A percentile compares a stretch with the other conserved stretches of the same genome.
Evolutionary conservation across 1,139 yeast genomes (phyloP).

Genomic region (Kodamaea ohmeri): DNA sequence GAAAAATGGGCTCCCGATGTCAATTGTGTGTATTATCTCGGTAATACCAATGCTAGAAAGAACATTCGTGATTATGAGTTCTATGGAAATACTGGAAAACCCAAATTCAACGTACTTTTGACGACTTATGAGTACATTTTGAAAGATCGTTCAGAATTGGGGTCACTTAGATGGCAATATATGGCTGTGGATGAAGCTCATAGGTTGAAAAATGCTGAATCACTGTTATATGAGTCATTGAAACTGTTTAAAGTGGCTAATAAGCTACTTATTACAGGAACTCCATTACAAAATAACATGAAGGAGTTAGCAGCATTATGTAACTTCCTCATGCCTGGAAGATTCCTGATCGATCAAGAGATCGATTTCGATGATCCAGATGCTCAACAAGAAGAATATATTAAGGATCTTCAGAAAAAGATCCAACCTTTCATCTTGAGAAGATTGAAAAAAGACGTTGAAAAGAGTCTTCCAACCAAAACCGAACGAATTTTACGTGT

Average conservation of each 20-base stretch:
- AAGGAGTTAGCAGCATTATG: conserved; percentile 94
- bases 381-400: conserved; percentile 81
- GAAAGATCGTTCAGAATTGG: conserved; percentile 80
- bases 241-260: conserved; percentile 80
- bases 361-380: conserved; percentile 89
- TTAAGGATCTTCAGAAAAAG: conserved; percentile 77
- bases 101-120: conserved; percentile 81
- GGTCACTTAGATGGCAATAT: conserved; percentile 89
- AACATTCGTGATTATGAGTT: conserved; percentile 85
- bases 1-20: conserved; percentile 98
- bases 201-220: conserved; percentile 89
- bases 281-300: conserved; percentile 94
- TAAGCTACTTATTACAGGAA: conserved; percentile 90
- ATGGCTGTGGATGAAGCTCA: conserved; percentile 99
- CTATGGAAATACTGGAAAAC: conserved; percentile 53
- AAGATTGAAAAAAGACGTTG: conserved; percentile 94
- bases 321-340: conserved; percentile 95
- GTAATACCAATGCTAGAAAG: conserved; percentile 83
- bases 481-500: conserved; percentile 93
- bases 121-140: conserved; percentile 96
- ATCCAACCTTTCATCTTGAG: conserved; percentile 90
- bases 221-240: conserved; percentile 86
- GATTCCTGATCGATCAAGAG: conserved; percentile 83
- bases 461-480: conserved; percentile 90
- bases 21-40: conserved; percentile 88